Percentiles rank a stretch among this genome's conserved stretches.
Conservation (phyloP, 2,329 filamentous ascomycete genomes). For the Chrysoporthe deuterocubensis region DNA sequence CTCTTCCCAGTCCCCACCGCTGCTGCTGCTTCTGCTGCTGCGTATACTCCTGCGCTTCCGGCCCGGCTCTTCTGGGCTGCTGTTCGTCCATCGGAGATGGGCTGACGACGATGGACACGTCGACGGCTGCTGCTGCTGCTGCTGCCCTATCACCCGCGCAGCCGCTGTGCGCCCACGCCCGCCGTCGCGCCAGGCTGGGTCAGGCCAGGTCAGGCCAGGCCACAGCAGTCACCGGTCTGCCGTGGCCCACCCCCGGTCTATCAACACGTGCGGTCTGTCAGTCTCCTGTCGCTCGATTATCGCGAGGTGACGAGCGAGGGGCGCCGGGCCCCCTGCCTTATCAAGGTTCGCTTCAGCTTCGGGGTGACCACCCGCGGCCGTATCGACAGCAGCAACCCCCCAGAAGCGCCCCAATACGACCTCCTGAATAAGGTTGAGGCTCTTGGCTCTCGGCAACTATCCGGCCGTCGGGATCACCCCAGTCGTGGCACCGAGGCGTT, state of each 20-base stretch:
- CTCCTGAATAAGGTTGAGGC: slow-evolving; percentile 29
- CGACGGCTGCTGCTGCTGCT: background rate
- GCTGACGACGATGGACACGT: slow-evolving; percentile 1
- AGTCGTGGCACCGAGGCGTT: background rate
- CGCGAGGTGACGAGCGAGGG: too few species aligned
- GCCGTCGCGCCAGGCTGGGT: background rate
- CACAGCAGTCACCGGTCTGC: too few species aligned
- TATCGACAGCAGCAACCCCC: background rate
- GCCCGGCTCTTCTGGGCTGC: too few species aligned
- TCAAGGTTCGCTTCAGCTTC: background rate
- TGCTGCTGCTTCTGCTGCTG: too few species aligned
- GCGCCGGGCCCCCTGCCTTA: background rate
- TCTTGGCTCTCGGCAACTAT: slow-evolving; percentile 12
- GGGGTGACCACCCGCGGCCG: background rate
- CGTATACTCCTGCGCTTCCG: too few species aligned
- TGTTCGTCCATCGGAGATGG: background rate
- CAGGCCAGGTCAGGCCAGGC: too few species aligned
- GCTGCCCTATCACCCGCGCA: background rate
- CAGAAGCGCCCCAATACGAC: slow-evolving; percentile 2
- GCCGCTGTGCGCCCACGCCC: background rate
- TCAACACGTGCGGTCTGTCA: background rate
- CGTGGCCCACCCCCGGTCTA: background rate
- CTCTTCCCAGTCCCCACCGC: too few species aligned
- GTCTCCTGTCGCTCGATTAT: too few species aligned
- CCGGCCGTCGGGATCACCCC: background rate